Percentiles rank a stretch among this genome's conserved stretches.
Evolutionary conservation across 495 filamentous ascomycete species (phyloP).

Genomic region (Amorphotheca resinae): DNA sequence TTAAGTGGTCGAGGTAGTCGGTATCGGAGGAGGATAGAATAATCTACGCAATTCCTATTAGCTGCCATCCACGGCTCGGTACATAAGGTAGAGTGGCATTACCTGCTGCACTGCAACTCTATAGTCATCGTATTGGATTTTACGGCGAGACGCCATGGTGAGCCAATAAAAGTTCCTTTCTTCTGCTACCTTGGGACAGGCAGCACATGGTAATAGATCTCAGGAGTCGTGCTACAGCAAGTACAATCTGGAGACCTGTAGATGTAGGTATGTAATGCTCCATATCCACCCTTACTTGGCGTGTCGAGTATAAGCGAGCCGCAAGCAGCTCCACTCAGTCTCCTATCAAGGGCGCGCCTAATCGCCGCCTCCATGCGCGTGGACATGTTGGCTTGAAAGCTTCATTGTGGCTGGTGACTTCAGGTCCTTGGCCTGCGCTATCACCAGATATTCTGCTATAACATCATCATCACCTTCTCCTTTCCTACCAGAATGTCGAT

Average conservation of each 20-base stretch:
- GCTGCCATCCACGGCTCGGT: neutral
- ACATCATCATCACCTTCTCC: neutral
- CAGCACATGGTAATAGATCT: neutral
- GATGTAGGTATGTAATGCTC: too few relatives aligned
- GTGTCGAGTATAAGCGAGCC: too few relatives aligned
- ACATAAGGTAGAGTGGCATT: too few relatives aligned
- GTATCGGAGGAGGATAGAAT: slow-evolving; percentile 81
- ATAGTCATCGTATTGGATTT: slow-evolving; percentile 41
- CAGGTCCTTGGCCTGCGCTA: neutral
- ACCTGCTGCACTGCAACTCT: slow-evolving; percentile 40
- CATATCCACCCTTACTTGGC: too few relatives aligned
- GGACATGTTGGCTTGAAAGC: neutral
- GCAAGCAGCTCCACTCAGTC: too few relatives aligned
- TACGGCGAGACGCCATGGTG: slow-evolving; percentile 24
- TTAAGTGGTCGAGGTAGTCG: slow-evolving; percentile 90
- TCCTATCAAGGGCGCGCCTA: too few relatives aligned
- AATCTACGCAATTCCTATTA: slow-evolving; percentile 42
- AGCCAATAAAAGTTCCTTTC: neutral
- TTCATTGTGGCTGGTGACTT: neutral
- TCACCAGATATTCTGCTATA: neutral
- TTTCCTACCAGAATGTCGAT: neutral
- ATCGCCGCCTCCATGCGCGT: neutral
- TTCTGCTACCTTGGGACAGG: neutral
- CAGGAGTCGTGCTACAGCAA: neutral
- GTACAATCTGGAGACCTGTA: neutral